A percentile compares a stretch with the other conserved stretches of the same genome.
These are phyloP conservation scores for Hypoxylon rickii DNA, from an alignment of 495 filamentous ascomycete species.

Conservation along the genomic window DNA sequence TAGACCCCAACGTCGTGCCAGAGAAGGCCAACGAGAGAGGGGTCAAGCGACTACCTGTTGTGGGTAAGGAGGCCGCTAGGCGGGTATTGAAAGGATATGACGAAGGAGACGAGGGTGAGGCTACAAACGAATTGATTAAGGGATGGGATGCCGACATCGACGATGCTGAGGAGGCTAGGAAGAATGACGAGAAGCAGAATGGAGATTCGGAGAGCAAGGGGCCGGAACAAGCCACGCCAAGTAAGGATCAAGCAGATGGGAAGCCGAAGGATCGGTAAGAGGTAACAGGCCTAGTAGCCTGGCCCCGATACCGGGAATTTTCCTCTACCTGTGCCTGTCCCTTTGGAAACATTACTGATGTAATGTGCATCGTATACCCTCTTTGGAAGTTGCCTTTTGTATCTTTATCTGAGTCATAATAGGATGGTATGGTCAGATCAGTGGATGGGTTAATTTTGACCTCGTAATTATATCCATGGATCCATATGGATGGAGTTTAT, in stretches of 20 bases:
- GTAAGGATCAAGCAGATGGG: not conserved
- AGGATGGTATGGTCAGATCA: no score
- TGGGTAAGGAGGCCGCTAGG: conserved; percentile 67
- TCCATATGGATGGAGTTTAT: no score
- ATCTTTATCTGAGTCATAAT: no score
- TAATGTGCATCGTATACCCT: no score
- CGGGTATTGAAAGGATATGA: conserved; percentile 56
- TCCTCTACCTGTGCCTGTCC: no score
- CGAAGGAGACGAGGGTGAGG: conserved; percentile 57
- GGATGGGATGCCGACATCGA: conserved; percentile 44
- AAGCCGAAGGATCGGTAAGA: conserved; percentile 6
- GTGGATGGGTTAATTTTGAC: no score
- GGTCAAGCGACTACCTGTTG: conserved; percentile 60
- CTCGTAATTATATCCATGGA: no score
- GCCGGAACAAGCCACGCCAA: not conserved
- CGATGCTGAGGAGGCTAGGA: not conserved
- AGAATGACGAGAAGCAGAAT: not conserved
- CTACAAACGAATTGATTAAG: conserved; percentile 66
- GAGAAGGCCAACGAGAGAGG: conserved; percentile 54
- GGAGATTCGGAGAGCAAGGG: not conserved
- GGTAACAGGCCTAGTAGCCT: no score
- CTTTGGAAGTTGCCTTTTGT: no score
- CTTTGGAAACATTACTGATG: no score
- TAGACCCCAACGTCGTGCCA: conserved; percentile 60
- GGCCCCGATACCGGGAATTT: no score